These are phyloP conservation scores for Aspergillus nomiae DNA, from an alignment of 2,329 filamentous ascomycete genomes.

Conservation along the genomic window DNA sequence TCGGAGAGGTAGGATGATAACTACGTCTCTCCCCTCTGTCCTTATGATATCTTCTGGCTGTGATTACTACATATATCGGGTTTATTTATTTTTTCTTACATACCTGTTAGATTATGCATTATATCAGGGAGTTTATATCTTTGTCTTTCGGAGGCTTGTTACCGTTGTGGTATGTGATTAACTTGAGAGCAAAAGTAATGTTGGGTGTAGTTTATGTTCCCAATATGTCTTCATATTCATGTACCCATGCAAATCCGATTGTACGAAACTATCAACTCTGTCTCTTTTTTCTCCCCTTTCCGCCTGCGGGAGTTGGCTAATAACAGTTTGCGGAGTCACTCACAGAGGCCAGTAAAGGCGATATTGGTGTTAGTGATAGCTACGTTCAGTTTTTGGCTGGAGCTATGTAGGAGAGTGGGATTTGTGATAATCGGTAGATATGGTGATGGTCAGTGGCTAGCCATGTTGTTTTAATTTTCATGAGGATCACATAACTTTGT, in stretches of 20 bases:
- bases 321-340: neutral
- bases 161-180: neutral
- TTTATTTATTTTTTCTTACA: slow-evolving; percentile 7
- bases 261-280: neutral
- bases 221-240: neutral
- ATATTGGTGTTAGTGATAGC: neutral
- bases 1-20: neutral
- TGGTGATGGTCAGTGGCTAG: too few species aligned
- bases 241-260: neutral
- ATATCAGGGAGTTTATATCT: slow-evolving; percentile 20
- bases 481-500: too few species aligned
- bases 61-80: neutral
- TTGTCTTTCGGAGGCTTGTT: neutral
- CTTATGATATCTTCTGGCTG: neutral
- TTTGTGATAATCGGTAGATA: neutral
- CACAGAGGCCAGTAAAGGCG: neutral
- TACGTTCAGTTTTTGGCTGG: neutral
- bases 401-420: neutral
- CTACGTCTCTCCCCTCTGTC: neutral
- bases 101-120: slow-evolving; percentile 17
- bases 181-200: neutral
- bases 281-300: neutral
- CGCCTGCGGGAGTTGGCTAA: neutral
- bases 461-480: too few species aligned
- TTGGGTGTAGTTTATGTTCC: neutral